These are phyloP conservation scores for Nicotiana benthamiana DNA, from an alignment of 257 asterid genomes.

Conservation along the genomic window DNA sequence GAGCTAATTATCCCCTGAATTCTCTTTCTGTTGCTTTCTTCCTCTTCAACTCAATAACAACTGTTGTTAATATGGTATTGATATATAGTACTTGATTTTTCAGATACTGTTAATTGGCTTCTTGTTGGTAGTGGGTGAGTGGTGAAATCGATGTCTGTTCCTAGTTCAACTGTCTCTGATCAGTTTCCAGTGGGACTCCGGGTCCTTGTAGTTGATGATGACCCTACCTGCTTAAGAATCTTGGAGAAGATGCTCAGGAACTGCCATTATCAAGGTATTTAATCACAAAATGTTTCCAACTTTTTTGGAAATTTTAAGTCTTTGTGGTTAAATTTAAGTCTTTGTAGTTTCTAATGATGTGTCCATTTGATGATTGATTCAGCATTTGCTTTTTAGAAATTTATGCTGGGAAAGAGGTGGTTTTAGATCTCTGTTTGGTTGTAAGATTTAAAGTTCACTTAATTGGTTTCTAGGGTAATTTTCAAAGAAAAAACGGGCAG, in stretches of 20 bases:
- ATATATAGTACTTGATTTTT: not conserved
- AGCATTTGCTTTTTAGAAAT: not conserved
- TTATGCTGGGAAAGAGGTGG: not conserved
- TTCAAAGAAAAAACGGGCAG: not conserved
- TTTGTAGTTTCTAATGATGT: not conserved
- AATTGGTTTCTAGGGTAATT: not conserved
- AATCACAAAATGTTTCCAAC: not conserved
- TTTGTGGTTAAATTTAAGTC: not conserved
- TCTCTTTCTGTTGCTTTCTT: not conserved
- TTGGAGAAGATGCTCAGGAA: constrained; percentile 81
- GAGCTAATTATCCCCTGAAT: constrained; percentile 6
- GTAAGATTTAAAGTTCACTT: not conserved
- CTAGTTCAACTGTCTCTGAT: constrained; percentile 42
- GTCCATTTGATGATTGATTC: not conserved
- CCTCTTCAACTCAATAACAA: not conserved
- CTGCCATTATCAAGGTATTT: constrained; percentile 73
- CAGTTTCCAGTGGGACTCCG: constrained; percentile 88
- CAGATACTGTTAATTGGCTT: not conserved
- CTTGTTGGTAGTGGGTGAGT: constrained; percentile 34
- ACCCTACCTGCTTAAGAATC: constrained; percentile 83
- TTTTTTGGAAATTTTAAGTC: not conserved
- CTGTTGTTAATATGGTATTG: not conserved
- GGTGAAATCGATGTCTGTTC: constrained; percentile 37
- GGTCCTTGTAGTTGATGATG: constrained; percentile 93
- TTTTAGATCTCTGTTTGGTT: not conserved